phyloP scores from a whole-genome alignment of 768 basidiomycete genomes.

The Leccinum disarticulatum region DNA sequence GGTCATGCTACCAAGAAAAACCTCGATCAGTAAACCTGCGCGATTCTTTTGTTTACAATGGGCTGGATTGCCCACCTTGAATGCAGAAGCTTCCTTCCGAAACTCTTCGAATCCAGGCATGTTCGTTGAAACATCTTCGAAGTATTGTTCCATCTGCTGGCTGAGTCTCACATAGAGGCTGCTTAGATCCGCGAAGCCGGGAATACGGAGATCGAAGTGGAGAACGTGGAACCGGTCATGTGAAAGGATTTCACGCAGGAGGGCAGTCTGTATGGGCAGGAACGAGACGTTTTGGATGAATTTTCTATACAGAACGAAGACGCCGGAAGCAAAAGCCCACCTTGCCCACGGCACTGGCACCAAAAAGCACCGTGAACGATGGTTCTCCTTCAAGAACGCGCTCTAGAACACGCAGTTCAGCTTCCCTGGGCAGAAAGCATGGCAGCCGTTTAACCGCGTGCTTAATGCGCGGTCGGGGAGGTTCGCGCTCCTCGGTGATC shows the following conservation, averaged over 20 bases:
- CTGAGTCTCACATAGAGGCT: constrained; percentile 78
- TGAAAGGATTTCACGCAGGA: constrained; percentile 76
- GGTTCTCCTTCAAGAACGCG: constrained; percentile 66
- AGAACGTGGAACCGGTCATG: constrained; percentile 71
- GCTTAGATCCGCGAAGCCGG: constrained; percentile 78
- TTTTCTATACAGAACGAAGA: neutral
- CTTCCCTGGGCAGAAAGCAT: constrained; percentile 67
- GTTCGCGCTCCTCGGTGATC: constrained; percentile 65
- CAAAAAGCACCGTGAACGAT: constrained; percentile 77
- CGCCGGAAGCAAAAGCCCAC: constrained; percentile 32
- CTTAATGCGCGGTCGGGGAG: constrained; percentile 62
- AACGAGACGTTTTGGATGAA: neutral
- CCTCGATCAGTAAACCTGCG: constrained; percentile 4
- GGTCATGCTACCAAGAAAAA: constrained; percentile 58
- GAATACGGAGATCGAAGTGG: constrained; percentile 80
- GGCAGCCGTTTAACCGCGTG: constrained; percentile 80
- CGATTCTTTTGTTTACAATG: neutral
- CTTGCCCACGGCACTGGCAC: constrained; percentile 82
- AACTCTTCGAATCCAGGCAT: constrained; percentile 70
- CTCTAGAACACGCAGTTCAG: constrained; percentile 65
- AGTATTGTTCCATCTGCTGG: constrained; percentile 80
- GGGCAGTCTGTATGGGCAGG: constrained; percentile 54
- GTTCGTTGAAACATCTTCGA: constrained; percentile 58
- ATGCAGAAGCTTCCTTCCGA: constrained; percentile 71
- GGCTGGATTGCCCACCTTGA: constrained; percentile 55